Evolutionary conservation across 2,329 filamentous ascomycete genomes (phyloP).

Genomic region (Ceratocystis colombiana): DNA sequence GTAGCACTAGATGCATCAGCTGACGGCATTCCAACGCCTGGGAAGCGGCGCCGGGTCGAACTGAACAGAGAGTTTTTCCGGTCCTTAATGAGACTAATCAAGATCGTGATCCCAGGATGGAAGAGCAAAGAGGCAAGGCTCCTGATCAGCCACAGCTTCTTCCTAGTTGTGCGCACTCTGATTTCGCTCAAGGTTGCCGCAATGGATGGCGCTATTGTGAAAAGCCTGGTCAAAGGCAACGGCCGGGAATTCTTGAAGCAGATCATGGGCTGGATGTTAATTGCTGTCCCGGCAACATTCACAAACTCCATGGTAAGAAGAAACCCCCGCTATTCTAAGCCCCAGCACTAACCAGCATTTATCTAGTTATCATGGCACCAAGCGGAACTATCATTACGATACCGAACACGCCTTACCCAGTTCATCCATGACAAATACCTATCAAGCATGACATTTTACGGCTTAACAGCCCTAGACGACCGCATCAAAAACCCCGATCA

Average conservation of each 20-base stretch:
- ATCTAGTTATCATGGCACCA: constrained; percentile 88
- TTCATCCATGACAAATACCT: constrained; percentile 93
- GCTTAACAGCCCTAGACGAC: constrained; percentile 87
- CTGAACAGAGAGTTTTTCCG: constrained; percentile 75
- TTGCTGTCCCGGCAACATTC: constrained; percentile 90
- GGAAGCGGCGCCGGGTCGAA: constrained; percentile 67
- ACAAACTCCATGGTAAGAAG: constrained; percentile 85
- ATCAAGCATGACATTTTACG: constrained; percentile 96
- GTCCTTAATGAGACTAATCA: constrained; percentile 64
- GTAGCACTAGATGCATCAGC: constrained; percentile 35
- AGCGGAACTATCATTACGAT: constrained; percentile 84
- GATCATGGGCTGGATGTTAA: constrained; percentile 96
- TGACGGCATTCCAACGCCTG: constrained; percentile 33
- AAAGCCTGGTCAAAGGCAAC: constrained; percentile 80
- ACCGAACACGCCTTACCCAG: constrained; percentile 86
- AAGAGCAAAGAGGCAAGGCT: constrained; percentile 77
- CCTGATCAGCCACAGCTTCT: constrained; percentile 83
- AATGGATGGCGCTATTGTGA: constrained; percentile 87
- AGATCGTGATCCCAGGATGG: constrained; percentile 85
- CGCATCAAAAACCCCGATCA: constrained; percentile 98
- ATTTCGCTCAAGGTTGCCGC: constrained; percentile 94
- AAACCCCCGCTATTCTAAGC: not conserved
- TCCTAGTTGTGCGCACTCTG: constrained; percentile 78
- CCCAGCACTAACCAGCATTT: not conserved
- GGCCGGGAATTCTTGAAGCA: constrained; percentile 81